Conservation (phyloP, 2,329 filamentous ascomycete species). For the Diaporthe longicolla region DNA sequence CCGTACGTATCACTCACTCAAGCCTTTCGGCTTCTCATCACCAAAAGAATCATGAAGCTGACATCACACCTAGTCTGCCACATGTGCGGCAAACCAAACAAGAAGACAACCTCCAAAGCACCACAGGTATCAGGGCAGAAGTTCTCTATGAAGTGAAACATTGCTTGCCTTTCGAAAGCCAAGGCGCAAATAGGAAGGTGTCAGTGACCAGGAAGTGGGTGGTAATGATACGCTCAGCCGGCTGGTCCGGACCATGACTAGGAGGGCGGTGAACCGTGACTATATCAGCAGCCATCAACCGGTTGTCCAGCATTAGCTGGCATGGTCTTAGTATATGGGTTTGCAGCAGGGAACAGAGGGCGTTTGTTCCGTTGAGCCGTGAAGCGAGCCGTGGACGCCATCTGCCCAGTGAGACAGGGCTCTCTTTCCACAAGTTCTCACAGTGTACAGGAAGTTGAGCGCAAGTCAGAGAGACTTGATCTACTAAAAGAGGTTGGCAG, state of each 20-base stretch:
- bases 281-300: too few species aligned
- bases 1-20: constrained; percentile 56
- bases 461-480: neutral
- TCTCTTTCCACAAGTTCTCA: too few species aligned
- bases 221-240: too few species aligned
- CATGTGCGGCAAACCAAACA: constrained; percentile 74
- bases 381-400: too few species aligned
- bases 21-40: constrained; percentile 36
- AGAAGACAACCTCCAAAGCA: constrained; percentile 62
- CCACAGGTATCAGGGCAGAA: constrained; percentile 73
- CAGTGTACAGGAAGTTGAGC: too few species aligned
- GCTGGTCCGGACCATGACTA: too few species aligned
- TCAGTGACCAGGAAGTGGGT: neutral
- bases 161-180: neutral
- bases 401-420: too few species aligned
- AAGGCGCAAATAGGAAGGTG: neutral
- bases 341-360: too few species aligned
- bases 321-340: too few species aligned
- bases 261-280: too few species aligned
- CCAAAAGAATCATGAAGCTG: neutral
- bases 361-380: too few species aligned
- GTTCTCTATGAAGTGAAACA: constrained; percentile 70
- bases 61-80: constrained; percentile 64
- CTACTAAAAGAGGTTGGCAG: neutral
- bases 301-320: rapidly evolving